Evolutionary conservation across 2,329 filamentous ascomycete genomes (phyloP), one percentile per base, ranked within the genome.

Genomic region (Hortaea werneckii): DNA sequence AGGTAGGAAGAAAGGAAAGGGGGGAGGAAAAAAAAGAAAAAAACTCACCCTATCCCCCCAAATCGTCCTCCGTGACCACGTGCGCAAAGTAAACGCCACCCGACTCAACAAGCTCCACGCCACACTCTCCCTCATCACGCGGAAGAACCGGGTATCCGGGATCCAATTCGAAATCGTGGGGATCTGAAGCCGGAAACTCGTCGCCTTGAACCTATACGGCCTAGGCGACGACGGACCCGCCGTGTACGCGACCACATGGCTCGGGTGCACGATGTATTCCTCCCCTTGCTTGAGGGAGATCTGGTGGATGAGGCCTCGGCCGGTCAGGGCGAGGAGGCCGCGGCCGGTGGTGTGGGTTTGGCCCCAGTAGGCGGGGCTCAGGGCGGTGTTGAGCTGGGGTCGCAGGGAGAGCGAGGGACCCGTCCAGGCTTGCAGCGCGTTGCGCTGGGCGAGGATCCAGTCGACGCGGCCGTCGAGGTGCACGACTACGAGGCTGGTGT

Each of bases 361-460:
- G 57, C 92, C 92, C 90, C 90, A 96, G 62, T 95, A 83, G 40
- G 87, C 81, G 43, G 95, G 61, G 46, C 85, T 76, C 72, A 9
- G 26, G 5, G 11, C 11, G 11, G 76, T 76, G 57, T 88, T 89
- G 53, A 94, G 73, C 40, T 80, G 82, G 2, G 89, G 87, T 32
- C 80, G 81, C 39, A 92, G 76, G 11, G 75, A 73, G 45, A 98
- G 73, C 1, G 87, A 88, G 63, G 94, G 86, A 28, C 92, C 92
- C 0, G 90, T 95, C 92, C 92, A 98, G 45, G 92, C 92, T n/a
- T 96, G 74, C 44, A 98, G 74, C 1, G 88, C 88, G 54, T 86
- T 83, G 51, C 87, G 78, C 64, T 96, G 89, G 5, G 87, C 78
- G 6, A 98, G 73, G 73, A 95, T 86, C 90, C 92, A 98, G 68